Base-by-base conservation (phyloP, 129 eudicot species). In the Apium graveolens region DNA sequence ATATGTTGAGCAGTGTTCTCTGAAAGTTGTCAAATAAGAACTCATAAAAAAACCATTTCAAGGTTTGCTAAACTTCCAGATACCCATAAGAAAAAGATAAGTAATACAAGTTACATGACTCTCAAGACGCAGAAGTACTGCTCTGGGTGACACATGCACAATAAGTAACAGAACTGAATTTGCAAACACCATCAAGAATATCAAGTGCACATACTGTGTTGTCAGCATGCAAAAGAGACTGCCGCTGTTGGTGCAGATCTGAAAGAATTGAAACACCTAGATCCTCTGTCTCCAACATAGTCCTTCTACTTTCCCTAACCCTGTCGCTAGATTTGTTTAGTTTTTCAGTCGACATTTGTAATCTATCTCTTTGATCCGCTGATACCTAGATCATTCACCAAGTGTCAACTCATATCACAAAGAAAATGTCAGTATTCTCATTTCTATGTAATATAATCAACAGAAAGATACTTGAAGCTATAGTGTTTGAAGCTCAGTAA, bases 271-370 rank as follows among this genome's bases (percentile, higher is more conserved):
- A 86, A 66, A 86, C 90, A 39, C 90, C 93, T 14, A 89, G 84
- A 80, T 89, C 88, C 83, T 89, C 94, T 1, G 94, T 87, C 78
- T 89, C 94, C 85, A 89, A 83, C 89, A 86, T 86, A 63, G 94
- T 85, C 83, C 84, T 85, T 81, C 91, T 89, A 78, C 94, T 87
- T 49, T 89, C 89, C 48, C 88, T 83, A 31, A 89, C 87, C 76
- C 88, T 85, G 83, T 89, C 94, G 77, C 88, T 87, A 1, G 94
- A 73, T 60, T 85, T 84, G 77, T 85, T 83, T 75, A 89, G 53
- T 83, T 91, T 87, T 78, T 89, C 94, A 7, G 94, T 89, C 49
- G 94, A 87, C 78, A 80, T 80, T 43, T 77, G 42, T 75, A 89
- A 80, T 84, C 94, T 89, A 51, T 82, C 88, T 83, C 89, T 87